A percentile compares a stretch with the other conserved stretches of the same genome.
phyloP scores from a whole-genome alignment of 1,139 yeast species.

The Sugiyamaella neomexicana region DNA sequence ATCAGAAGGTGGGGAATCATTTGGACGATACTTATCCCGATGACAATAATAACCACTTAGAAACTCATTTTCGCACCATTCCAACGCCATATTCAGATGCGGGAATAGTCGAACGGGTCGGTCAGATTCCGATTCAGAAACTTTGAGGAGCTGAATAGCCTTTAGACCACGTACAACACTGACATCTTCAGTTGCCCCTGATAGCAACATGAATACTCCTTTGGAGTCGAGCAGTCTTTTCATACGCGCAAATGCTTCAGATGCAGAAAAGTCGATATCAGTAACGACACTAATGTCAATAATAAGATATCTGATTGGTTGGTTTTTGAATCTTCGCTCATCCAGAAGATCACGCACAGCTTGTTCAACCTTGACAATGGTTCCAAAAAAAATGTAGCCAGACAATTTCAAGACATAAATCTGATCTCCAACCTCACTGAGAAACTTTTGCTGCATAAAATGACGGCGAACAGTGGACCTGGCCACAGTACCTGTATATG shows the following conservation, averaged over 20 bases:
- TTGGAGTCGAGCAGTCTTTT: slow-evolving; percentile 73
- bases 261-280: slow-evolving; percentile 90
- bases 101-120: slow-evolving; percentile 59
- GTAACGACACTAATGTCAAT: slow-evolving; percentile 82
- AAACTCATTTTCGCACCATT: slow-evolving; percentile 95
- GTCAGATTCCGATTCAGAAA: slow-evolving; percentile 20
- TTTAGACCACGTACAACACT: slow-evolving; percentile 44
- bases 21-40: slow-evolving; percentile 36
- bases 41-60: slow-evolving; percentile 61
- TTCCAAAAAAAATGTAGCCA: slow-evolving; percentile 90
- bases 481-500: slow-evolving; percentile 85
- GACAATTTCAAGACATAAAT: slow-evolving; percentile 83
- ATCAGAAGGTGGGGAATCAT: background rate
- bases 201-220: slow-evolving; percentile 68
- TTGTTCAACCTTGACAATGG: slow-evolving; percentile 86
- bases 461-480: slow-evolving; percentile 92
- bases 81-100: slow-evolving; percentile 82
- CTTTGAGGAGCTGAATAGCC: slow-evolving; percentile 42
- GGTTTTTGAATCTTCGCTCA: slow-evolving; percentile 47
- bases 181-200: slow-evolving; percentile 71
- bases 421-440: slow-evolving; percentile 85
- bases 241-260: slow-evolving; percentile 90
- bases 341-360: slow-evolving; percentile 69
- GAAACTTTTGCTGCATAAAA: slow-evolving; percentile 82
- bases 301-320: slow-evolving; percentile 74